Percentiles rank a stretch among this genome's conserved stretches.
These are phyloP conservation scores for Euphorbia pulcherrima DNA, from an alignment of 345 rosid species.

Conservation along the genomic window DNA sequence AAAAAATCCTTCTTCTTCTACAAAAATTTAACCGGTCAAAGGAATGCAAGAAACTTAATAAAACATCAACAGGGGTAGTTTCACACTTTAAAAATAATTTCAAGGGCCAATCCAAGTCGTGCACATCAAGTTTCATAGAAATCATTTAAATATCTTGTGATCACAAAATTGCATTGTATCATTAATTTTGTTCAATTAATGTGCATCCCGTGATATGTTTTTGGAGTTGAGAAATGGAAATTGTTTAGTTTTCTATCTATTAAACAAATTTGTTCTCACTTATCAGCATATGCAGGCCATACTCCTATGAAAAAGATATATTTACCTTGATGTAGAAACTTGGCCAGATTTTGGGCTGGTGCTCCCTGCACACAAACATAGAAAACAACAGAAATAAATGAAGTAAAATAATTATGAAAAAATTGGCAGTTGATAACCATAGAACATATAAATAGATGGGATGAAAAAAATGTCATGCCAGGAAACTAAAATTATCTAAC, in stretches of 20 bases:
- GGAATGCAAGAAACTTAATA: no score
- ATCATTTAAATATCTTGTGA: neutral
- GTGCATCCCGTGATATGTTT: neutral
- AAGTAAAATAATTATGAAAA: constrained; percentile 18
- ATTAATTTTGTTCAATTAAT: neutral
- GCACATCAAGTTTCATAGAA: neutral
- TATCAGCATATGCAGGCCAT: neutral
- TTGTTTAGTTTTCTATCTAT: neutral
- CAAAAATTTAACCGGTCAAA: neutral
- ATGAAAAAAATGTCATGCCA: neutral
- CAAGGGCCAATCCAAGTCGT: neutral
- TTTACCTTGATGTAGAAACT: constrained; percentile 50
- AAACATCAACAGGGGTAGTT: neutral
- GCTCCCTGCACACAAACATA: constrained; percentile 40
- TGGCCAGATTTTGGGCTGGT: constrained; percentile 38
- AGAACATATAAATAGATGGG: neutral
- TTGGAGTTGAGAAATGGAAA: neutral
- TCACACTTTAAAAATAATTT: neutral
- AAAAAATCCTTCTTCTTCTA: no score
- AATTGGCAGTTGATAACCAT: constrained; percentile 8
- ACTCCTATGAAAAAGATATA: neutral
- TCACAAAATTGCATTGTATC: neutral
- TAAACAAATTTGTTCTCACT: neutral
- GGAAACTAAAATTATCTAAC: neutral
- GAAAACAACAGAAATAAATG: constrained; percentile 5